A percentile compares a stretch with the other conserved stretches of the same genome.
Conservation (phyloP, 106 monocot genomes). For the Dioscorea dumetorum region DNA sequence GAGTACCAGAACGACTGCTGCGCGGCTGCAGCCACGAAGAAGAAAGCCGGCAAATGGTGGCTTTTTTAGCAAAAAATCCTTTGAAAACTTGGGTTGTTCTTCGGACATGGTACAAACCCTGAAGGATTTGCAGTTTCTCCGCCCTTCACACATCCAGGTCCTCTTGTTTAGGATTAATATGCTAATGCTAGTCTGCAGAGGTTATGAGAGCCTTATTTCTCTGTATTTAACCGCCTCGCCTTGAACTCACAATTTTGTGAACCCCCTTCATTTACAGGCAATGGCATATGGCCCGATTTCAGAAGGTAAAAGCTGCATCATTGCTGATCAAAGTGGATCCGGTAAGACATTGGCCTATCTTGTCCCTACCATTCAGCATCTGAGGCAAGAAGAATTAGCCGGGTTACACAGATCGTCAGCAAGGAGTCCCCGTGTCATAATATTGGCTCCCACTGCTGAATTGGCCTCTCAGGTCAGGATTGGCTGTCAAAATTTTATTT, state of each 20-base stretch:
- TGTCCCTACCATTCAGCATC: slow-evolving; percentile 62
- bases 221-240: not conserved
- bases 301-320: slow-evolving; percentile 81
- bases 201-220: not conserved
- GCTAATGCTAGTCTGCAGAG: not conserved
- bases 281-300: slow-evolving; percentile 62
- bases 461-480: slow-evolving; percentile 85
- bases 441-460: slow-evolving; percentile 90
- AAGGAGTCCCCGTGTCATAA: slow-evolving; percentile 56
- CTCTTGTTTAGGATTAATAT: not conserved
- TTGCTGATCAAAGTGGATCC: slow-evolving; percentile 97
- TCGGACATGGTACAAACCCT: slow-evolving; percentile 54
- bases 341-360: slow-evolving; percentile 97
- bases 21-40: slow-evolving; percentile 4
- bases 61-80: slow-evolving; percentile 77
- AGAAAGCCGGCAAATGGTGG: slow-evolving; percentile 25
- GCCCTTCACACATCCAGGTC: slow-evolving; percentile 97
- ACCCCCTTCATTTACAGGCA: slow-evolving; percentile 31
- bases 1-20: not conserved
- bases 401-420: slow-evolving; percentile 51
- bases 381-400: slow-evolving; percentile 71
- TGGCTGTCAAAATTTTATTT: not conserved
- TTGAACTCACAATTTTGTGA: not conserved
- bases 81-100: slow-evolving; percentile 72
- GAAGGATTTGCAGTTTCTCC: slow-evolving; percentile 30